A percentile compares a stretch with the other conserved stretches of the same genome.
These are phyloP conservation scores for Boletus rufocinnamomeus DNA, from an alignment of 768 basidiomycete genomes.

Conservation along the genomic window DNA sequence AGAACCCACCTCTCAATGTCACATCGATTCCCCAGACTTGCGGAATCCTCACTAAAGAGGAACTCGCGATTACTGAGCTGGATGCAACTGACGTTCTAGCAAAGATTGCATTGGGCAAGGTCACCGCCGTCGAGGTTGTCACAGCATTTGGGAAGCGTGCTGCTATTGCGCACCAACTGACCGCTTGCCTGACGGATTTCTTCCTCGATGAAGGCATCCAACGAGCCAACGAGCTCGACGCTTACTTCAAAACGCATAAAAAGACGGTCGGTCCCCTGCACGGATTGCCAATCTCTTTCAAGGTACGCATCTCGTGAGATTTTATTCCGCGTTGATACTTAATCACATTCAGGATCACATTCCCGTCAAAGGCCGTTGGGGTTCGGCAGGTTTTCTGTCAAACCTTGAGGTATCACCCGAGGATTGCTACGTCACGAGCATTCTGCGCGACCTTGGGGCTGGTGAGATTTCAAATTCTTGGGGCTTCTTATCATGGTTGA, in stretches of 20 bases:
- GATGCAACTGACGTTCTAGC: slow-evolving; percentile 39
- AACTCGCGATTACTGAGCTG: slow-evolving; percentile 37
- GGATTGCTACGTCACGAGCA: slow-evolving; percentile 34
- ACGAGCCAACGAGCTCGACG: too few species aligned
- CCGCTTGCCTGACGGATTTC: slow-evolving; percentile 43
- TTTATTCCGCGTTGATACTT: background rate
- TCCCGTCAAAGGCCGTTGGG: slow-evolving; percentile 43
- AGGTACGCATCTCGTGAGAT: slow-evolving; percentile 28
- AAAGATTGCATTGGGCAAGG: slow-evolving; percentile 31
- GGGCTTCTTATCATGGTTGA: slow-evolving; percentile 6
- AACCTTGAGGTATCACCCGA: slow-evolving; percentile 29
- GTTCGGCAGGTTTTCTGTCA: slow-evolving; percentile 38
- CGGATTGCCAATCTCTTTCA: slow-evolving; percentile 42
- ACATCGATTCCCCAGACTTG: slow-evolving; percentile 34
- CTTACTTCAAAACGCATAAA: too few species aligned
- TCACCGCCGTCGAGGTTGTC: slow-evolving; percentile 42
- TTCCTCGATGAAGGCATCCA: slow-evolving; percentile 45
- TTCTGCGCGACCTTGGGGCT: slow-evolving; percentile 44
- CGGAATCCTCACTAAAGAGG: slow-evolving; percentile 35
- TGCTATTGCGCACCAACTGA: too few species aligned
- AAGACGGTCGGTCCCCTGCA: too few species aligned
- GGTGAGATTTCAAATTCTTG: slow-evolving; percentile 24
- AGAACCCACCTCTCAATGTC: slow-evolving; percentile 35
- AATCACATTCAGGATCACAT: slow-evolving; percentile 37
- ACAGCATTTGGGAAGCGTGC: slow-evolving; percentile 52